These are phyloP conservation scores for Yamadazyma atlantica DNA, from an alignment of 1,139 yeast species.

Conservation along the genomic window DNA sequence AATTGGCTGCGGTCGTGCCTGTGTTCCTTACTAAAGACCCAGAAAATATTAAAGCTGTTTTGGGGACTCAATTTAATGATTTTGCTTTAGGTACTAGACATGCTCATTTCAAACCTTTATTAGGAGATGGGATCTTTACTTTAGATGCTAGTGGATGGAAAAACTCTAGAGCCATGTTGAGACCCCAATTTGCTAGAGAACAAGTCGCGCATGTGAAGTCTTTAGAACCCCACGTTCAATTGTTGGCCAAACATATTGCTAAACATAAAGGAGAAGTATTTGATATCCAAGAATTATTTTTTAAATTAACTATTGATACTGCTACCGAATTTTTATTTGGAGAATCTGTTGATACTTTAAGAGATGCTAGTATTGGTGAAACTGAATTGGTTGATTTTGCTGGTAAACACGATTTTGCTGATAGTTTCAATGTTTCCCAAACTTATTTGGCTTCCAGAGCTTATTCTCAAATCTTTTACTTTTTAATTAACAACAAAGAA, in stretches of 20 bases:
- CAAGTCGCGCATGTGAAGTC: conserved; percentile 50
- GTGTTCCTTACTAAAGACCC: conserved; percentile 34
- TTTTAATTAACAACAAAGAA: conserved; percentile 27
- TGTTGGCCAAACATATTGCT: conserved; percentile 32
- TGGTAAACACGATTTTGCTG: conserved; percentile 22
- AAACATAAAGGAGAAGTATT: conserved; percentile 29
- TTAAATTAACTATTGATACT: conserved; percentile 53
- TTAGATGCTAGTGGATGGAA: conserved; percentile 58
- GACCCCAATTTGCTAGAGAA: conserved; percentile 60
- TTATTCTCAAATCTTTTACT: conserved; percentile 28
- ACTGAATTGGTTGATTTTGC: conserved; percentile 30
- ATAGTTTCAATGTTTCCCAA: conserved; percentile 32
- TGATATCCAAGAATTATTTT: conserved; percentile 51
- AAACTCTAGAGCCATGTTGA: conserved; percentile 55
- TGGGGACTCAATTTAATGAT: conserved; percentile 49
- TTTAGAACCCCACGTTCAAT: conserved; percentile 48
- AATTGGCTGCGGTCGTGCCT: conserved; percentile 49
- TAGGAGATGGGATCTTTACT: conserved; percentile 61
- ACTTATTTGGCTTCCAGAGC: conserved; percentile 29
- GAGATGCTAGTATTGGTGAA: conserved; percentile 51
- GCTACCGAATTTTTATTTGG: conserved; percentile 63
- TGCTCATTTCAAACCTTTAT: conserved; percentile 38
- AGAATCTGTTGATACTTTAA: conserved; percentile 45
- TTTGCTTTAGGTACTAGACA: conserved; percentile 53
- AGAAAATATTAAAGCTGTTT: conserved; percentile 39